Evolutionary conservation across 2,329 filamentous ascomycete genomes (phyloP).

Genomic region (Arachnomyces sp.): DNA sequence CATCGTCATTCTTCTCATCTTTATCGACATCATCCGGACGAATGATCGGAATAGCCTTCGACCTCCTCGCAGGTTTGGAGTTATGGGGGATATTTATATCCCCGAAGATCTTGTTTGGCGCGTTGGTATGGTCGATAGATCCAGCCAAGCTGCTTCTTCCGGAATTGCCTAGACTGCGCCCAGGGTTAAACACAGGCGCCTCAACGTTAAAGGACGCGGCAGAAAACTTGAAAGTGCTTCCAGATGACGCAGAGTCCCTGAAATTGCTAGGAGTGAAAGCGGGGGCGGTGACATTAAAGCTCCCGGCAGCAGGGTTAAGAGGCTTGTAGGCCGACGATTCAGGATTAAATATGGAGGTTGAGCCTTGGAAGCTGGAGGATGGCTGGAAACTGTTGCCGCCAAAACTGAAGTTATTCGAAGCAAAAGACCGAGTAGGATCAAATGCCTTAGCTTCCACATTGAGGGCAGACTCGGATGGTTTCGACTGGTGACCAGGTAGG

Average conservation of each 20-base stretch:
- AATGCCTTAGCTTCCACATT: slow-evolving; percentile 89
- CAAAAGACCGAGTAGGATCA: slow-evolving; percentile 50
- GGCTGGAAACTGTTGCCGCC: slow-evolving; percentile 37
- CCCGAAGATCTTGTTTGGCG: slow-evolving; percentile 52
- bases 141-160: slow-evolving; percentile 3
- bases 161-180: slow-evolving; percentile 22
- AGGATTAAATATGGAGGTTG: slow-evolving; percentile 24
- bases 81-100: slow-evolving; percentile 57
- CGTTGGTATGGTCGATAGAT: slow-evolving; percentile 3
- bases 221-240: slow-evolving; percentile 57
- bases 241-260: slow-evolving; percentile 15
- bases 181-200: slow-evolving; percentile 67
- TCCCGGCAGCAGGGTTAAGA: slow-evolving; percentile 31
- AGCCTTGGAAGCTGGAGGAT: slow-evolving; percentile 17
- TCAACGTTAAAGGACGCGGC: slow-evolving; percentile 63
- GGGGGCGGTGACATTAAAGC: slow-evolving; percentile 62
- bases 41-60: slow-evolving; percentile 77
- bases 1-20: slow-evolving; percentile 27
- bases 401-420: slow-evolving; percentile 37
- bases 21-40: slow-evolving; percentile 50
- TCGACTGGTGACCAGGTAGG: slow-evolving; percentile 54
- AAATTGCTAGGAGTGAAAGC: slow-evolving; percentile 54
- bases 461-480: slow-evolving; percentile 64
- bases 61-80: slow-evolving; percentile 59
- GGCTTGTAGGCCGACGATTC: slow-evolving; percentile 20